phyloP scores from a whole-genome alignment of 257 asterid genomes.

The Ocimum tenuiflorum region DNA sequence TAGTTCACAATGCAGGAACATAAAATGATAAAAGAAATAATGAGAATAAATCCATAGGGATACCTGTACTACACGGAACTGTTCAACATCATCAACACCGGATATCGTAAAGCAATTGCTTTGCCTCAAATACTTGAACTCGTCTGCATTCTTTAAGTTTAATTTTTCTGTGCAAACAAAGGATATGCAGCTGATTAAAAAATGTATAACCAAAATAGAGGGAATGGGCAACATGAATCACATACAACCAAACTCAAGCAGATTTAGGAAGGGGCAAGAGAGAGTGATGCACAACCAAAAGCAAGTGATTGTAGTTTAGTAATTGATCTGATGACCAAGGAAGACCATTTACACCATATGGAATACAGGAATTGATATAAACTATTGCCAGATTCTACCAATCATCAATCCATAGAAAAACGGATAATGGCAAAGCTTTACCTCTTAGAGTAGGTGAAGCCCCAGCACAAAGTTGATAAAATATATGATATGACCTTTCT shows the following conservation, averaged over 20 bases:
- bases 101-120: slow-evolving; percentile 73
- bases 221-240: neutral
- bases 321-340: slow-evolving; percentile 9
- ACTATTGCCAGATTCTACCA: slow-evolving; percentile 3
- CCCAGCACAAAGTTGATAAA: slow-evolving; percentile 96
- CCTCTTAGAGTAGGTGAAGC: slow-evolving; percentile 89
- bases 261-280: neutral
- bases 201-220: neutral
- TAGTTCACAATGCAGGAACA: slow-evolving; percentile 17
- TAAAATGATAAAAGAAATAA: neutral
- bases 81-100: slow-evolving; percentile 94
- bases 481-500: slow-evolving; percentile 98
- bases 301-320: neutral
- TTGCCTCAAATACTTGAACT: slow-evolving; percentile 74
- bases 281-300: slow-evolving; percentile 8
- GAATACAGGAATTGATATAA: neutral
- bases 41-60: slow-evolving; percentile 18
- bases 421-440: slow-evolving; percentile 16
- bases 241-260: neutral
- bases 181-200: slow-evolving; percentile 2
- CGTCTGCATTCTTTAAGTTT: slow-evolving; percentile 58
- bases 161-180: slow-evolving; percentile 57
- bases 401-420: neutral
- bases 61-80: slow-evolving; percentile 71
- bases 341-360: neutral